Evolutionary conservation across 2,329 filamentous ascomycete species (phyloP).

Genomic region (Nigrospora osmanthi): DNA sequence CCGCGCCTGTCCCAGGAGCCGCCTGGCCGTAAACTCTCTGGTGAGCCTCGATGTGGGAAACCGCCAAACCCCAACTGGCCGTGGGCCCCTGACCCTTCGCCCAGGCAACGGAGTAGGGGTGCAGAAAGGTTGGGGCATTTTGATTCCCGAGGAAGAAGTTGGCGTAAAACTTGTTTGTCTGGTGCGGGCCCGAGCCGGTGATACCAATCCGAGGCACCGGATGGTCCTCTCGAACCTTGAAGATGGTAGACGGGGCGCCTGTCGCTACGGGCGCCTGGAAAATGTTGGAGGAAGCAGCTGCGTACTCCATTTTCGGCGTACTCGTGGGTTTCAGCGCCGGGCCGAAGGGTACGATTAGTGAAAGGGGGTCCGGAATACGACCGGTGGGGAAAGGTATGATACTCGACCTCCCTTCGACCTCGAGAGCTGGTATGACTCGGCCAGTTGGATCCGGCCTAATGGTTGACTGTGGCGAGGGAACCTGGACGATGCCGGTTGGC

Average conservation of each 20-base stretch:
- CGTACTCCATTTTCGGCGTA: slow-evolving; percentile 10
- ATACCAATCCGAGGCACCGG: slow-evolving; percentile 49
- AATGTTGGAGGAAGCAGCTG: slow-evolving; percentile 32
- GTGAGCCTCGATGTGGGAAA: slow-evolving; percentile 63
- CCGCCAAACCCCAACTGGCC: slow-evolving; percentile 67
- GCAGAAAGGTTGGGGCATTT: slow-evolving; percentile 60
- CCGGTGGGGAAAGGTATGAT: slow-evolving; percentile 18
- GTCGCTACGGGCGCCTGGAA: slow-evolving; percentile 49
- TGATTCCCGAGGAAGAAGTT: slow-evolving; percentile 76
- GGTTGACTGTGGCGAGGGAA: slow-evolving; percentile 19
- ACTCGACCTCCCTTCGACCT: slow-evolving; percentile 15
- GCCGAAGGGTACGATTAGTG: slow-evolving; percentile 17
- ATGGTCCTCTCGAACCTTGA: slow-evolving; percentile 44
- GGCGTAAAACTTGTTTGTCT: slow-evolving; percentile 76
- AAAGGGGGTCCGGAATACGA: slow-evolving; percentile 27
- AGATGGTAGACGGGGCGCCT: slow-evolving; percentile 38
- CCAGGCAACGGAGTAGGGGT: slow-evolving; percentile 68
- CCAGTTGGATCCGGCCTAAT: slow-evolving; percentile 22
- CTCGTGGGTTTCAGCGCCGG: slow-evolving; percentile 8
- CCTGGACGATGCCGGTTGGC: slow-evolving; percentile 23
- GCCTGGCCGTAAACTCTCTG: slow-evolving; percentile 62
- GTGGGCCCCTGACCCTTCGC: slow-evolving; percentile 53
- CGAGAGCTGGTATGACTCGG: slow-evolving; percentile 21
- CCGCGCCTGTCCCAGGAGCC: slow-evolving; percentile 46
- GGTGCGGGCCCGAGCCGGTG: slow-evolving; percentile 38